Percentiles rank a stretch among this genome's conserved stretches.
phyloP scores from a whole-genome alignment of 768 basidiomycete species.

The Amanita rimosa region DNA sequence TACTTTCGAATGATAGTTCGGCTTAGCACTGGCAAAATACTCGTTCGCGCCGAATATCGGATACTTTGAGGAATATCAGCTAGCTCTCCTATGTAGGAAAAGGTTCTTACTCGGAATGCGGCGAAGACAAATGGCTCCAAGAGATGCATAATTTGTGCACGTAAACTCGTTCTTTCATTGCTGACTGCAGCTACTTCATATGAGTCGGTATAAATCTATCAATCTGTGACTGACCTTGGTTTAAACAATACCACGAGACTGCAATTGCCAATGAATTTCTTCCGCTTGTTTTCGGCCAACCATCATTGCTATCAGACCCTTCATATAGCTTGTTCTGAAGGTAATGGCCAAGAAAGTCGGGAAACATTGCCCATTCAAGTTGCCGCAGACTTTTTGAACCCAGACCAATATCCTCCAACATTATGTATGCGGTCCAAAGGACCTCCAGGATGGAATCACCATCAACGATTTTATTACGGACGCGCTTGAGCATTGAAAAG shows the following conservation, averaged over 20 bases:
- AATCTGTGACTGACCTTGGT: neutral
- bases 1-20: constrained; percentile 9
- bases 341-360: constrained; percentile 26
- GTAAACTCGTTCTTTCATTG: constrained; percentile 21
- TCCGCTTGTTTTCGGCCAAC: constrained; percentile 39
- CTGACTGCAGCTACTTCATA: constrained; percentile 17
- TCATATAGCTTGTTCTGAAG: constrained; percentile 28
- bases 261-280: constrained; percentile 33
- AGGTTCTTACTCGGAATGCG: constrained; percentile 32
- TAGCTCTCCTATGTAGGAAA: constrained; percentile 8
- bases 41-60: constrained; percentile 31
- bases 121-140: constrained; percentile 37
- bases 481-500: constrained; percentile 29
- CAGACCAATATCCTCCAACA: constrained; percentile 44
- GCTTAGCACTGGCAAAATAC: constrained; percentile 15
- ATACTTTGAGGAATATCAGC: constrained; percentile 19
- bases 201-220: neutral
- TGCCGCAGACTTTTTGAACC: constrained; percentile 35
- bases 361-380: constrained; percentile 31
- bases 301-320: constrained; percentile 24
- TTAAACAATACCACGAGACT: constrained; percentile 31
- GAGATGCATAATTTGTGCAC: constrained; percentile 21
- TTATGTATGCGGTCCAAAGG: constrained; percentile 42
- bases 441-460: constrained; percentile 27
- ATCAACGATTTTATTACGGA: constrained; percentile 26